phyloP scores from a whole-genome alignment of 148 eudicot species.

The Polygonum aviculare region DNA sequence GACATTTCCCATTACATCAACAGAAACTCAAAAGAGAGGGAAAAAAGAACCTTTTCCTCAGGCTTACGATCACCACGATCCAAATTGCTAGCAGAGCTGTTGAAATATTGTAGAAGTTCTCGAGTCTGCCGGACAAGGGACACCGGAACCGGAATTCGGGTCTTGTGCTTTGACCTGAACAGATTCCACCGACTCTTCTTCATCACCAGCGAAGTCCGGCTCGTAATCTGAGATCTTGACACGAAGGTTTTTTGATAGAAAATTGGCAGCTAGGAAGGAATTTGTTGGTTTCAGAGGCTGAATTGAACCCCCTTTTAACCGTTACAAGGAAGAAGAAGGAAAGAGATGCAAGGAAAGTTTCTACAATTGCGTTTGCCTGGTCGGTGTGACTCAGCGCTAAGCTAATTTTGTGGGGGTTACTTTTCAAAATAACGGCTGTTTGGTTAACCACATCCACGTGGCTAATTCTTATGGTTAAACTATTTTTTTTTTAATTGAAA shows the following conservation, averaged over 20 bases:
- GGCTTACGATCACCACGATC: conserved; percentile 11
- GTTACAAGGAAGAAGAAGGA: background rate
- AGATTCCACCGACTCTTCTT: conserved; percentile 4
- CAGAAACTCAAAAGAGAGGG: background rate
- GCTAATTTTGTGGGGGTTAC: conserved; percentile 1
- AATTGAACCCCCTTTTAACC: background rate
- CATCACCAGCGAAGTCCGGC: background rate
- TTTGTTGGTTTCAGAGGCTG: conserved; percentile 1
- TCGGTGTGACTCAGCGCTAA: background rate
- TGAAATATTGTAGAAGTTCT: conserved; percentile 6
- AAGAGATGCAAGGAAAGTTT: background rate
- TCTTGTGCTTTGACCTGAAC: conserved; percentile 15
- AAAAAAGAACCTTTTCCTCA: conserved; percentile 14
- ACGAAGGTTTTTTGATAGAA: background rate
- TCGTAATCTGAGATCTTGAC: background rate
- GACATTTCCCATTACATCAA: no score
- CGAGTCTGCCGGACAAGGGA: conserved; percentile 14
- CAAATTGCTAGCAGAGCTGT: background rate
- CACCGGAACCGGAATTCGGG: conserved; percentile 8
- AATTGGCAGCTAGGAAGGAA: background rate
- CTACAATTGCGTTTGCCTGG: background rate
- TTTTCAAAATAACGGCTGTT: background rate
- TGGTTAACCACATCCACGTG: background rate
- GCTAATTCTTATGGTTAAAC: background rate
- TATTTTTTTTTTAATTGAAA: no score